Conservation (phyloP, 1,284 basidiomycete species). For the Filobasidium uniguttulatum region DNA sequence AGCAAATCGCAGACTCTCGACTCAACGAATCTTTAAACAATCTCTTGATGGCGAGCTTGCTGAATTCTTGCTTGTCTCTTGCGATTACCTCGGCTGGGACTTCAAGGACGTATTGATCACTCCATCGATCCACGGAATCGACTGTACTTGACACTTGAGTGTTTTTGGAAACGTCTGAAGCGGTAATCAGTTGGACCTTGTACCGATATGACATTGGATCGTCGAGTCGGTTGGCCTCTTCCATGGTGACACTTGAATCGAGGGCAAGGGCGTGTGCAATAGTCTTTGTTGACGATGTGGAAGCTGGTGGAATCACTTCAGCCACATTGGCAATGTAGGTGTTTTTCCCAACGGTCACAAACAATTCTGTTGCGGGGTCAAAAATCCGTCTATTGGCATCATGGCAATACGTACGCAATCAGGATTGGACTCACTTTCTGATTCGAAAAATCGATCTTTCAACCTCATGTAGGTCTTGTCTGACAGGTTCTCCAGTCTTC, state of each 20-base stretch:
- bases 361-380: conserved; percentile 65
- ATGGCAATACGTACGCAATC: conserved; percentile 14
- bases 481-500: conserved; percentile 82
- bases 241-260: conserved; percentile 59
- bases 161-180: conserved; percentile 35
- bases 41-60: conserved; percentile 86
- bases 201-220: conserved; percentile 76
- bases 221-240: conserved; percentile 59
- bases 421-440: conserved; percentile 55
- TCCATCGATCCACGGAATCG: conserved; percentile 39
- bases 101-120: conserved; percentile 29
- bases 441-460: conserved; percentile 82
- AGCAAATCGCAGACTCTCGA: conserved; percentile 76
- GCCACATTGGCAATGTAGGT: conserved; percentile 45
- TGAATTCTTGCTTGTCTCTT: conserved; percentile 88
- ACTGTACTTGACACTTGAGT: conserved; percentile 32
- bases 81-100: conserved; percentile 62
- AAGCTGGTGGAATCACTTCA: conserved; percentile 22
- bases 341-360: conserved; percentile 67
- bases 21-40: conserved; percentile 90
- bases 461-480: conserved; percentile 90
- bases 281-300: conserved; percentile 45
- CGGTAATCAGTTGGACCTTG: conserved; percentile 54
- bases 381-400: no score
- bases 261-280: conserved; percentile 47